These are phyloP conservation scores for Hypoxylon rickii DNA, from an alignment of 495 filamentous ascomycete genomes.

Conservation along the genomic window DNA sequence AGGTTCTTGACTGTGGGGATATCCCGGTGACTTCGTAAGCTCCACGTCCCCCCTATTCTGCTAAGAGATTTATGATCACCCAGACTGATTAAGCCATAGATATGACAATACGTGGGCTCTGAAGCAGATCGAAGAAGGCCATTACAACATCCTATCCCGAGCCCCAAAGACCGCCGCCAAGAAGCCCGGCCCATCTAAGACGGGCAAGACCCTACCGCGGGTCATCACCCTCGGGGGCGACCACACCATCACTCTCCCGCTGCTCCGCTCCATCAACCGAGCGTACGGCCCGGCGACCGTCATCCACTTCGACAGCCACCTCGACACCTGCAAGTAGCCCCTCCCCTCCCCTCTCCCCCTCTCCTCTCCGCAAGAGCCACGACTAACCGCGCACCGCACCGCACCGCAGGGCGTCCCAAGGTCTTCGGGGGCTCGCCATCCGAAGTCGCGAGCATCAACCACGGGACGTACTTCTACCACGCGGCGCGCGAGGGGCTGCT, in stretches of 20 bases:
- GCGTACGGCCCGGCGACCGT: conserved; percentile 81
- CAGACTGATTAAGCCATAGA: conserved; percentile 16
- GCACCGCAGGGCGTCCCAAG: conserved; percentile 68
- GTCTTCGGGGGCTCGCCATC: conserved; percentile 62
- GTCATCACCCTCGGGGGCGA: conserved; percentile 83
- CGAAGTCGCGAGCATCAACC: conserved; percentile 71
- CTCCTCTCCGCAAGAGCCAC: conserved; percentile 32
- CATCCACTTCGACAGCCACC: conserved; percentile 82
- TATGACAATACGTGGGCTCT: conserved; percentile 79
- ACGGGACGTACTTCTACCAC: conserved; percentile 87
- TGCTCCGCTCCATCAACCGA: conserved; percentile 75
- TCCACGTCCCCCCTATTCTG: background rate
- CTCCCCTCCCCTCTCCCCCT: conserved; percentile 64
- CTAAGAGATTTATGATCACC: background rate
- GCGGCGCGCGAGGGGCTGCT: conserved; percentile 77
- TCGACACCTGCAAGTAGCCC: conserved; percentile 77
- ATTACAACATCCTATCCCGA: conserved; percentile 56
- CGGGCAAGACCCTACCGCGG: conserved; percentile 58
- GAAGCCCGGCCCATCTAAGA: conserved; percentile 53
- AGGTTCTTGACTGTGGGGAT: conserved; percentile 81
- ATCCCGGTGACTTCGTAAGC: conserved; percentile 76
- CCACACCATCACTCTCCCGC: conserved; percentile 80
- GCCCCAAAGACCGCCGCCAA: conserved; percentile 53
- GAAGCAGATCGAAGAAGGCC: conserved; percentile 77
- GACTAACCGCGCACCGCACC: conserved; percentile 31